Base-by-base conservation (phyloP, 2,329 filamentous ascomycete genomes). In the Cladosporium halotolerans region DNA sequence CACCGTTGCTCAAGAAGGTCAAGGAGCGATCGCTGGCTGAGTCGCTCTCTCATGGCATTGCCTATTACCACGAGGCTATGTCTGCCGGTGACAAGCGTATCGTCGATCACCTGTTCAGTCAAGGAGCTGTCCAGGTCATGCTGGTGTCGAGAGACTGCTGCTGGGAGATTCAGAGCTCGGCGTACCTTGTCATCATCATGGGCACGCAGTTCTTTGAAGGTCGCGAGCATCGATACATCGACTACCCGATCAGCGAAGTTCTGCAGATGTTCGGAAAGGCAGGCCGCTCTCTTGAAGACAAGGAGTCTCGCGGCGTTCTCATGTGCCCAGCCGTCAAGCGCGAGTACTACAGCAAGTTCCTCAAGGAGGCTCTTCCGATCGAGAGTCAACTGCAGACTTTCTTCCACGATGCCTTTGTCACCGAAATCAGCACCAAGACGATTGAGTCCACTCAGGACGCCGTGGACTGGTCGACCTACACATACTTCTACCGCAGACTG, bases 221-320 rank as follows among this genome's bases (percentile, higher is more conserved):
- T 6, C 85, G 90, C 47, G 92, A 99, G 71, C 95, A 99, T 70
- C 86, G 95, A 57, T 99, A 99, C 69, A 84, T 97, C 50, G 93
- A 99, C 71, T 99, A 99, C 65, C 87, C 90, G 3, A 82, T 97
- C 59, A 92, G 87, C 64, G 93, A 99, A 67, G 83, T 99, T 13
- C 75, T 99, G 52, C 93, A 99, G 66, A 99, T 99, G 92, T 96
- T 97, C 63, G 93, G 93, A 62, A 95, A 93, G 71, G 88, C 93
- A 36, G 84, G 91, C 52, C 83, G 87, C 39, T 83, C 89, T 1
- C 81, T 85, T 3, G 79, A 84, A 65, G 90, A 96, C 63, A 89
- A 88, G 54, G 81, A 86, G 54, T 86, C 88, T 43, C 89, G 88
- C 57, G 95, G 92, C 61, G 89, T 99, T n/a, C 78, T 99, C 42